Percentiles rank a stretch among this genome's conserved stretches.
phyloP scores from a whole-genome alignment of 352 stramenopile species.

The Globisporangium okanoganense region DNA sequence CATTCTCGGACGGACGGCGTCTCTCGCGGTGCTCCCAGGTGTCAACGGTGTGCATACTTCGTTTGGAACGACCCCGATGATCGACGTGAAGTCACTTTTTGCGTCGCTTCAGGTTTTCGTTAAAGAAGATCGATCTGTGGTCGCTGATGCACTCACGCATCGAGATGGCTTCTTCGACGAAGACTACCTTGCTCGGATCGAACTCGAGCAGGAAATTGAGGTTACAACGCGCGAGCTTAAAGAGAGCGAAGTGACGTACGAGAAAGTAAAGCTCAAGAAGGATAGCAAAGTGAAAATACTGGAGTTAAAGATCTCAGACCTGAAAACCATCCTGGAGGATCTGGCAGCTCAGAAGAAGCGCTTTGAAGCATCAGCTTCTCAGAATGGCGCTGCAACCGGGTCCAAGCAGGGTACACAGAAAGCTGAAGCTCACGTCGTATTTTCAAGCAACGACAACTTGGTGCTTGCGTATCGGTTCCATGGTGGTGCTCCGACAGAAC shows the following conservation, averaged over 20 bases:
- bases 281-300: conserved; percentile 5
- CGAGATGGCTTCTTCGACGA: conserved; percentile 24
- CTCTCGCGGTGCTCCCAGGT: conserved; percentile 36
- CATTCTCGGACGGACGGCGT: conserved; percentile 22
- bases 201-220: conserved; percentile 35
- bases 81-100: conserved; percentile 45
- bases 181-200: conserved; percentile 18
- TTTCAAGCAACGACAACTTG: conserved; percentile 16
- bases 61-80: conserved; percentile 53
- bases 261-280: conserved; percentile 21
- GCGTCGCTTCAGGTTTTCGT: conserved; percentile 32
- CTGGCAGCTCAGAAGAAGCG: background rate
- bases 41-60: conserved; percentile 51
- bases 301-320: conserved; percentile 17
- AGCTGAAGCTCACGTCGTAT: background rate
- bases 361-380: background rate
- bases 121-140: conserved; percentile 18
- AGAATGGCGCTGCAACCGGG: background rate
- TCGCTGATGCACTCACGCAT: conserved; percentile 16
- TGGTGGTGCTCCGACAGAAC: conserved; percentile 16
- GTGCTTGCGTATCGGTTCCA: conserved; percentile 37
- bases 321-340: conserved; percentile 8
- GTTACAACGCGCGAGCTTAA: conserved; percentile 24
- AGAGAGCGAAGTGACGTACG: background rate
- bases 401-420: background rate